A percentile compares a stretch with the other conserved stretches of the same genome.
These are phyloP conservation scores for Aureobasidium sp. DNA, from an alignment of 2,329 filamentous ascomycete genomes.

Conservation along the genomic window DNA sequence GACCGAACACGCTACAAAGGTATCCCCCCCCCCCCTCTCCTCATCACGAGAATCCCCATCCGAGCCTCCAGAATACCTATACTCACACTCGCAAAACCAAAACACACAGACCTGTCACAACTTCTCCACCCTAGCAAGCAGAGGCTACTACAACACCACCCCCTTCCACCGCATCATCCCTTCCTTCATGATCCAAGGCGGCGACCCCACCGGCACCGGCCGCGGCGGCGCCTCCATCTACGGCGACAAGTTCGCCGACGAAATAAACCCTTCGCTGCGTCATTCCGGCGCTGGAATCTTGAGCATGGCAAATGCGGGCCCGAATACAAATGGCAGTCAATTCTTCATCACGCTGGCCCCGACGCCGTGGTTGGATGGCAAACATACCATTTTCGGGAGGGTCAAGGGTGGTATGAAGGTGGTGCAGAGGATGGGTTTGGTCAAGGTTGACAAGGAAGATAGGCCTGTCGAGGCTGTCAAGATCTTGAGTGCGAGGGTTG, in stretches of 20 bases:
- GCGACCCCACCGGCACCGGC: conserved; percentile 85
- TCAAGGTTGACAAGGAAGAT: conserved; percentile 76
- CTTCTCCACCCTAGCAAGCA: conserved; percentile 68
- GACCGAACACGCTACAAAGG: conserved; percentile 69
- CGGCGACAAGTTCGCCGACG: conserved; percentile 89
- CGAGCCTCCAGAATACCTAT: no score
- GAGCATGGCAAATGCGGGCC: conserved; percentile 92
- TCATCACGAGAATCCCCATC: no score
- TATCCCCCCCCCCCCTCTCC: no score
- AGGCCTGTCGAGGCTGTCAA: conserved; percentile 72
- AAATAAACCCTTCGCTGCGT: conserved; percentile 69
- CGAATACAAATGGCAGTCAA: conserved; percentile 88
- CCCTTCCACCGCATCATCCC: conserved; percentile 93
- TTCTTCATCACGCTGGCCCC: conserved; percentile 95
- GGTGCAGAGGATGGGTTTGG: conserved; percentile 80
- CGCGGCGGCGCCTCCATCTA: conserved; percentile 84
- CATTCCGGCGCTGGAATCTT: conserved; percentile 92
- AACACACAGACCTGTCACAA: conserved; percentile 36
- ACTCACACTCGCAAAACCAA: neutral
- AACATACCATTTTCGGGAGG: conserved; percentile 92
- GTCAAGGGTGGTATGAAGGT: conserved; percentile 76
- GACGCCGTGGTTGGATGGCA: conserved; percentile 92
- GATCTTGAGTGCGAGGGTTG: conserved; percentile 63
- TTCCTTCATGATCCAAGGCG: conserved; percentile 93
- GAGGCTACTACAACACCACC: conserved; percentile 81